Base-by-base conservation (phyloP, 495 filamentous ascomycete genomes). In the Neurospora terricola region DNA sequence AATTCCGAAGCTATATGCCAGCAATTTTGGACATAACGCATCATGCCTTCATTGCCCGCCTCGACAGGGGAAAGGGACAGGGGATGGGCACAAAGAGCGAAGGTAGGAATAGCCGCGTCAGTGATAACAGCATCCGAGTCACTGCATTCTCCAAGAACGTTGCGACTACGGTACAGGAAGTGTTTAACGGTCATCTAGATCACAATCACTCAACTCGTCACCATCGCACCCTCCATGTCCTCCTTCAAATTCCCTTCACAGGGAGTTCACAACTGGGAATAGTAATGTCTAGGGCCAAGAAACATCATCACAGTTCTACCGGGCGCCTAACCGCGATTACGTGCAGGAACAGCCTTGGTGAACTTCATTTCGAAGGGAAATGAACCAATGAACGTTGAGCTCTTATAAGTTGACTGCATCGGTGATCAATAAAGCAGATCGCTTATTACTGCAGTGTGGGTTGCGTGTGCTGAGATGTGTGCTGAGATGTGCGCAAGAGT, bases 281-380 rank as follows among this genome's bases (percentile, higher is more conserved):
- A 34, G 54, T 16, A 5, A 8, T 36, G 14, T 34, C 54, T 12
- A 66, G 6, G 14, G 54, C 54, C 54, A 66, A 34, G 54, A 66
- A 23, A 6, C 59, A 30, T 39, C 21, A 34, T 36, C 40, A 10
- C 21, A 37, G 39, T 69, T 75, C 74, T 71, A 42, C 71, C 43
- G 38, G 69, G 74, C 74, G 74, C 72, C 74, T 73, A 73, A 73
- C 66, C 59, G 68, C 73, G 69, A 75, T 75, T 75, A 71, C 71
- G 73, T 70, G 73, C 73, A 75, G 71, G 42, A 23, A 37, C 7
- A 69, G 30, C 2, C 3, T 34, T 7, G 14, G 2, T 34, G 6
- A 62, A 62, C 3, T 16, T 62, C 54, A 66, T 18, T 18, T 36
- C 3, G 27, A 34, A 66, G 14, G 54, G 54, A 30, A 66, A 34